Base-by-base conservation (phyloP, 164 flowering plant genomes). In the Liquidambar formosana region DNA sequence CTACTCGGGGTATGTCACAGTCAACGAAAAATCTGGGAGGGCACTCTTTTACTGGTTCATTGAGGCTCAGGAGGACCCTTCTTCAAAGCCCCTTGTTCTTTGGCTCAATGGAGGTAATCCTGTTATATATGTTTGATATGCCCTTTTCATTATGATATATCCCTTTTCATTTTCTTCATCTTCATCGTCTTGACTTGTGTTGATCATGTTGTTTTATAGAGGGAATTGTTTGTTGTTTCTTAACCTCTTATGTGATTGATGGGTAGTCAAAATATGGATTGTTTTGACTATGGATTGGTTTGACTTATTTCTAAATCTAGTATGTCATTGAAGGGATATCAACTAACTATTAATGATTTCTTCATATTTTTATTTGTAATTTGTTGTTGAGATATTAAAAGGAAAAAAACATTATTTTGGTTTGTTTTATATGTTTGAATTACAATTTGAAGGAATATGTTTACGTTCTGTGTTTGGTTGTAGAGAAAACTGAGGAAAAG, bases 71-170 rank as follows among this genome's bases (percentile, higher is more conserved):
- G 88, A 92, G 12, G 89, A 87, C 54, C 88, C 98, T 68, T 78
- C 79, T 70, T 85, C 96, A 18, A 94, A 90, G 82, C 98, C 98
- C 61, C 79, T 94, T 53, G 71, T 92, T 72, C 89, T 94, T 60
- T 92, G 98, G 97, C 91, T 92, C 43, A 90, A 94, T 77, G 98
- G 98, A 85, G 98, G 97, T 90, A 27, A 43, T 9, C 16, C 41
- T 18, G 12, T 15, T 44, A 16, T n/a, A 12, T 5, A 38, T 51
- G 45, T n/a, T n/a, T n/a, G n/a, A n/a, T n/a, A n/a, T n/a, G n/a
- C n/a, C n/a, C n/a, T n/a, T n/a, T n/a, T n/a, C n/a, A n/a, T n/a
- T n/a, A n/a, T n/a, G n/a, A n/a, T n/a, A n/a, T n/a, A n/a, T n/a
- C n/a, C 8, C 5, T 65, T 64, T 65, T 65, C 26, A 54, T 54